Evolutionary conservation across 73 alveolate genomes (phyloP).

Genomic region (Tetrahymena elliotti): DNA sequence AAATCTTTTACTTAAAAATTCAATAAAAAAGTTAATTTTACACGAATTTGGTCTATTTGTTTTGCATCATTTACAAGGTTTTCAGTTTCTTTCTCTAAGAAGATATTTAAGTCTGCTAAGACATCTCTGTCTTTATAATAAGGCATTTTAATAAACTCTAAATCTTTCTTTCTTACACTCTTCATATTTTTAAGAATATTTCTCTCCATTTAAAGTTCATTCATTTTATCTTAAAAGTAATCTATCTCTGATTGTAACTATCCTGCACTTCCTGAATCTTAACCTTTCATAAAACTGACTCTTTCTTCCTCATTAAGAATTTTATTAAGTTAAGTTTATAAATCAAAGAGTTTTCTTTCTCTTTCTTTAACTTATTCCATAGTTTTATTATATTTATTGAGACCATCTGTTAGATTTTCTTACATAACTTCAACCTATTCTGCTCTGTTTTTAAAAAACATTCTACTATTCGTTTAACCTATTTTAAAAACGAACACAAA

Average conservation of each 20-base stretch:
- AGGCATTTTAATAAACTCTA: not conserved
- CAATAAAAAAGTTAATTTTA: not conserved
- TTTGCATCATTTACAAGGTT: not conserved
- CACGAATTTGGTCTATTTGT: not conserved
- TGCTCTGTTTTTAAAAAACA: not conserved
- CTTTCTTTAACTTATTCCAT: not conserved
- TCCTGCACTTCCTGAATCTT: not conserved
- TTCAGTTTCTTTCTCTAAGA: not conserved
- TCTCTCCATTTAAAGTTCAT: not conserved
- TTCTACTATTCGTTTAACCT: not conserved
- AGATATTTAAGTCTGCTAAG: not conserved
- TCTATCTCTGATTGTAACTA: not conserved
- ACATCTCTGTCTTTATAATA: not conserved
- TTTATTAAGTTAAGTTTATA: not conserved
- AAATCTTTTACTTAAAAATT: not conserved
- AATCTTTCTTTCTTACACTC: not conserved
- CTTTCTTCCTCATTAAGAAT: not conserved
- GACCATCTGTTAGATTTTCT: not conserved
- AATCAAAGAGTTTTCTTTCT: not conserved
- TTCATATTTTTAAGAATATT: not conserved
- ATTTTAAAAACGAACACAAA: not conserved
- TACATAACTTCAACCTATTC: not conserved
- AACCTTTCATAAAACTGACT: not conserved
- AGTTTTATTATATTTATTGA: not conserved
- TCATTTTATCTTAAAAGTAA: not conserved